Percentiles rank a stretch among this genome's conserved stretches.
These are phyloP conservation scores for Phytophthora idaei DNA, from an alignment of 352 stramenopile genomes.

Conservation along the genomic window DNA sequence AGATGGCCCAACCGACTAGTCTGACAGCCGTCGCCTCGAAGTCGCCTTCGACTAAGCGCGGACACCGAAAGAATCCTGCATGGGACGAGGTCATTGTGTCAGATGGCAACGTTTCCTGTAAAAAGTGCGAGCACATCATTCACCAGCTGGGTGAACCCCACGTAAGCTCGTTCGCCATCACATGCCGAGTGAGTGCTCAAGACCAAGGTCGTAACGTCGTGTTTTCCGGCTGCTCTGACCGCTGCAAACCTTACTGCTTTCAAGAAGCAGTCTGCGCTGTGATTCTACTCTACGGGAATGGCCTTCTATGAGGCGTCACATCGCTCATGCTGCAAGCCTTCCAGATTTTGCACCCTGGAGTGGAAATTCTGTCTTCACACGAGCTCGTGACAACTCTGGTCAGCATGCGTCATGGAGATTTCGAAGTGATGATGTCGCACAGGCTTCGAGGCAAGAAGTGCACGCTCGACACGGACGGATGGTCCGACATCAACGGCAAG, in stretches of 20 bases:
- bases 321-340: not conserved
- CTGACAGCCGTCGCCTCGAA: too few species aligned
- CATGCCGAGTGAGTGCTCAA: not conserved
- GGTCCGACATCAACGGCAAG: not conserved
- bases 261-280: not conserved
- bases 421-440: not conserved
- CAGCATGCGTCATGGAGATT: not conserved
- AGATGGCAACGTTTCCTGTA: not conserved
- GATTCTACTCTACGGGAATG: not conserved
- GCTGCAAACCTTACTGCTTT: not conserved
- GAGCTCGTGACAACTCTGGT: not conserved
- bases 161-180: not conserved
- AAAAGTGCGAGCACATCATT: not conserved
- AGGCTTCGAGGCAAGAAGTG: not conserved
- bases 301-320: not conserved
- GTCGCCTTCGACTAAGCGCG: not conserved
- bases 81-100: not conserved
- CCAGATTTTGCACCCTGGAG: not conserved
- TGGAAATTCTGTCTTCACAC: not conserved
- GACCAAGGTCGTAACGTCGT: not conserved
- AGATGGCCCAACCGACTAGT: too few species aligned
- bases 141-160: not conserved
- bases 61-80: not conserved
- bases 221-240: not conserved
- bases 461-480: not conserved